Base-by-base conservation (phyloP, 2,329 filamentous ascomycete species). In the Epichloe brachyelytri region DNA sequence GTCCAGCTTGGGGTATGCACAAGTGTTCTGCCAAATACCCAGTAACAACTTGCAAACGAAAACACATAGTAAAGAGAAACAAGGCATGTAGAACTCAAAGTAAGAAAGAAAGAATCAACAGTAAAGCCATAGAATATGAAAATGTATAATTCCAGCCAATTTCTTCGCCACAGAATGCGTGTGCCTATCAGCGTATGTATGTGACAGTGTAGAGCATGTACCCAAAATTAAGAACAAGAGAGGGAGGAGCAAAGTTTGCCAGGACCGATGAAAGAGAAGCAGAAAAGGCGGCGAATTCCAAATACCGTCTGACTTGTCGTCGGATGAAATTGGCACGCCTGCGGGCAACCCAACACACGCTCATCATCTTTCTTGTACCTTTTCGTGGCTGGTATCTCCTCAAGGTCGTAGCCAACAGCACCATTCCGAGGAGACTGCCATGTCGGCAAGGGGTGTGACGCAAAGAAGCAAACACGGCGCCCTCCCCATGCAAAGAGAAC, bases 1-100 rank as follows among this genome's bases (percentile, higher is more conserved):
- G 55, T 53, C 54, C 54, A 49, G 38, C 53, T 51, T 49, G 49
- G 43, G 50, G 37, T 48, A 53, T 43, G 53, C 46, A 50, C 53
- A 51, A 57, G 49, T 43, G 36, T 20, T 22, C 39, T 49, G 38
- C 39, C 26, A 43, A 43, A 49, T 10, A 26, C 40, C 4, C 3
- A 43, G 12, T 6, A 11, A 22, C 40, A 19, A 47, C 14, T 49
- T 30, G 37, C 20, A 11, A 51, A 26, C 15, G 47, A 46, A 43
- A 22, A 43, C 11, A 20, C 14, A 20, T 43, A 34, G 37, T 41
- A 39, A 33, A 41, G 11, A 48, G 37, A 17, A 19, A 30, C 30
- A 30, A 11, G 26, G 26, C 30, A 30, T 30, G 11, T 30, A 11
- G 30, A 30, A 30, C 4, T 30, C 30, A n/a, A 46, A 2, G 12